phyloP scores from a whole-genome alignment of 805 yeast species.

The Lipomyces japonicus region DNA sequence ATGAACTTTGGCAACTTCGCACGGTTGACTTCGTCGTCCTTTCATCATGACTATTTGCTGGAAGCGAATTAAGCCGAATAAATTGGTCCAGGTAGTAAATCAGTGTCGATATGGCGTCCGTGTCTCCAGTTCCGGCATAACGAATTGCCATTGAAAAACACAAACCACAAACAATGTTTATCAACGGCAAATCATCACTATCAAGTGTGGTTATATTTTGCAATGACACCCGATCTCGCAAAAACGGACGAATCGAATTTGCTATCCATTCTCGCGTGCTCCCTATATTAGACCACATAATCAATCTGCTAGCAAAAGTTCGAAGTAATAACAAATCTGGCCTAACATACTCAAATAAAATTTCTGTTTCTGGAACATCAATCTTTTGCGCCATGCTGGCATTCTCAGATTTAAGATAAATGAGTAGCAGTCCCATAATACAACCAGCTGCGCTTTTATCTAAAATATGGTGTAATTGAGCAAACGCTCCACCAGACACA shows the following conservation, averaged over 20 bases:
- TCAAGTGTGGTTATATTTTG: slow-evolving; percentile 38
- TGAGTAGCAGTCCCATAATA: slow-evolving; percentile 66
- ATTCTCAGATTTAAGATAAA: slow-evolving; percentile 67
- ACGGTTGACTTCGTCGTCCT: slow-evolving; percentile 54
- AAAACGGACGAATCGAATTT: slow-evolving; percentile 50
- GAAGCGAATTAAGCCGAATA: slow-evolving; percentile 43
- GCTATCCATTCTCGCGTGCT: slow-evolving; percentile 53
- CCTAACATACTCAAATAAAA: slow-evolving; percentile 62
- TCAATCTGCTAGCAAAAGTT: slow-evolving; percentile 58
- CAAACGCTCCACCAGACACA: slow-evolving; percentile 48
- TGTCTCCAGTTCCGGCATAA: slow-evolving; percentile 66
- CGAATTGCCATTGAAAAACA: slow-evolving; percentile 71
- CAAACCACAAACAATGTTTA: slow-evolving; percentile 68
- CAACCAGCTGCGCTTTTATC: slow-evolving; percentile 73
- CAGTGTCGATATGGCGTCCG: slow-evolving; percentile 52
- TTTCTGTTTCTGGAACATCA: slow-evolving; percentile 54
- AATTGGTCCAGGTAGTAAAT: slow-evolving; percentile 53
- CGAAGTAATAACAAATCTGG: slow-evolving; percentile 74
- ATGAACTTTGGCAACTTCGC: slow-evolving; percentile 51
- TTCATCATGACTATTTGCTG: slow-evolving; percentile 54
- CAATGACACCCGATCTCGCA: slow-evolving; percentile 32
- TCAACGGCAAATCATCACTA: slow-evolving; percentile 59
- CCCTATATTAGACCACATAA: slow-evolving; percentile 67
- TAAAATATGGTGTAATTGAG: slow-evolving; percentile 53
- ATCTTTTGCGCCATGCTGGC: slow-evolving; percentile 57